Percentiles rank a stretch among this genome's conserved stretches.
These are phyloP conservation scores for Punica granatum DNA, from an alignment of 345 rosid genomes.

Conservation along the genomic window DNA sequence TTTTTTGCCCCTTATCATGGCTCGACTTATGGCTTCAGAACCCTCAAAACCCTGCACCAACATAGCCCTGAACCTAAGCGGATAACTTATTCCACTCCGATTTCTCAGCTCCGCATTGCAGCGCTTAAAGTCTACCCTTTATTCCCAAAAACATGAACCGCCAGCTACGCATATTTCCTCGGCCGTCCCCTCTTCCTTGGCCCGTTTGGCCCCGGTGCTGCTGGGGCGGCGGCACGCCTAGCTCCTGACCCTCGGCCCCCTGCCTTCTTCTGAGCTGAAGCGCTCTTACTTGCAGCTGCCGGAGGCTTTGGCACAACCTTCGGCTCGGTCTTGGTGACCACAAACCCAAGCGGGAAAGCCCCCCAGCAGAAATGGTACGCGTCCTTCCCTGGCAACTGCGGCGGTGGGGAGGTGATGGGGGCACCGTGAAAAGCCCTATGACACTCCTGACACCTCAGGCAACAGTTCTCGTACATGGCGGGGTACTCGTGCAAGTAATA, in stretches of 20 bases:
- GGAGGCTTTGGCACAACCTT: not conserved
- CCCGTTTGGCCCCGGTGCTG: not conserved
- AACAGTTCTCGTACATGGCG: slow-evolving; percentile 65
- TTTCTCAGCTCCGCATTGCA: not conserved
- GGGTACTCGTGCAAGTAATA: slow-evolving; percentile 73
- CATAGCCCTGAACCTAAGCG: not conserved
- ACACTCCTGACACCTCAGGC: slow-evolving; percentile 72
- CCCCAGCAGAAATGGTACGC: slow-evolving; percentile 89
- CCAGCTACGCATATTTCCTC: slow-evolving; percentile 36
- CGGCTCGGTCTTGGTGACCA: slow-evolving; percentile 17
- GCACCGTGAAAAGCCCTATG: slow-evolving; percentile 70
- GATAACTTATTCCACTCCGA: not conserved
- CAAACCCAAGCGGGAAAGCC: slow-evolving; percentile 68
- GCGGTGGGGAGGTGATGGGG: slow-evolving; percentile 50
- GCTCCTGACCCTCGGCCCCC: not conserved
- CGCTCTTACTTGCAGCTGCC: not conserved
- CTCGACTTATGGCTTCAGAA: not conserved
- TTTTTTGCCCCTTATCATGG: not conserved
- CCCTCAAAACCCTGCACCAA: not conserved
- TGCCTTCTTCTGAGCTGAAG: not conserved
- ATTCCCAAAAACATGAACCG: not conserved
- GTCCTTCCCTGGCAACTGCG: slow-evolving; percentile 68
- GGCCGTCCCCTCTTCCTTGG: slow-evolving; percentile 79
- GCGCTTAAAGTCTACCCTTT: not conserved
- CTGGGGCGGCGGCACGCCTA: not conserved